Evolutionary conservation across 78 protist species (phyloP).

Genomic region (Isochrysis galbana): DNA sequence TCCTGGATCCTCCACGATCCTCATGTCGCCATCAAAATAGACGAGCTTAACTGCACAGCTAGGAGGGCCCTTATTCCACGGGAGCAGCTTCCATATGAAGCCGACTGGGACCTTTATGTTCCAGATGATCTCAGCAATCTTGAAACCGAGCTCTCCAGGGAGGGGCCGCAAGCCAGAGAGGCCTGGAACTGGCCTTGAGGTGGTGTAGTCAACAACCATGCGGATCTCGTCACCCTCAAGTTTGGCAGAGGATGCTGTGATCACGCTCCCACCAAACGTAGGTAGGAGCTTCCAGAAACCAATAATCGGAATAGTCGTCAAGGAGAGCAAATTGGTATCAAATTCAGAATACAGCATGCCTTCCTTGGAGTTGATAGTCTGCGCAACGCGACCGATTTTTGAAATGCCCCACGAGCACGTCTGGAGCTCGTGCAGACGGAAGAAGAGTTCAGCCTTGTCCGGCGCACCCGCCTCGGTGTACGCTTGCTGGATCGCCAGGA

Average conservation of each 20-base stretch:
- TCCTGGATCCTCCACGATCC: background rate
- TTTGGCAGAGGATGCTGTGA: background rate
- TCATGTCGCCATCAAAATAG: background rate
- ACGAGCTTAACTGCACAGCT: background rate
- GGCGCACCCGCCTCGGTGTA: background rate
- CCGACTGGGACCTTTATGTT: background rate
- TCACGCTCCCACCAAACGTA: conserved; percentile 33
- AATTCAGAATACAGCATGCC: conserved; percentile 7
- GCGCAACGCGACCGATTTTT: conserved; percentile 32
- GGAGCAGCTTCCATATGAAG: background rate
- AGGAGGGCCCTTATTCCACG: conserved; percentile 13
- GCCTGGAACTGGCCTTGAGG: background rate
- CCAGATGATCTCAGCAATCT: background rate
- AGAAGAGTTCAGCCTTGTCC: conserved; percentile 34
- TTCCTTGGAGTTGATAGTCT: background rate
- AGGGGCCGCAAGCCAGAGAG: background rate
- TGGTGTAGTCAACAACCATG: background rate
- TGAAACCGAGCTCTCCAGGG: background rate
- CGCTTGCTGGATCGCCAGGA: conserved; percentile 34
- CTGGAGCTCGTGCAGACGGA: conserved; percentile 40
- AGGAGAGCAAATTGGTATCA: conserved; percentile 24
- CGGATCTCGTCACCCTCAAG: background rate
- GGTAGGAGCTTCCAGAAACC: conserved; percentile 23
- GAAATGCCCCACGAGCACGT: conserved; percentile 12
- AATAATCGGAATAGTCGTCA: conserved; percentile 8